phyloP scores from a whole-genome alignment of 2,329 filamentous ascomycete species.

The Cryphonectria radicalis region DNA sequence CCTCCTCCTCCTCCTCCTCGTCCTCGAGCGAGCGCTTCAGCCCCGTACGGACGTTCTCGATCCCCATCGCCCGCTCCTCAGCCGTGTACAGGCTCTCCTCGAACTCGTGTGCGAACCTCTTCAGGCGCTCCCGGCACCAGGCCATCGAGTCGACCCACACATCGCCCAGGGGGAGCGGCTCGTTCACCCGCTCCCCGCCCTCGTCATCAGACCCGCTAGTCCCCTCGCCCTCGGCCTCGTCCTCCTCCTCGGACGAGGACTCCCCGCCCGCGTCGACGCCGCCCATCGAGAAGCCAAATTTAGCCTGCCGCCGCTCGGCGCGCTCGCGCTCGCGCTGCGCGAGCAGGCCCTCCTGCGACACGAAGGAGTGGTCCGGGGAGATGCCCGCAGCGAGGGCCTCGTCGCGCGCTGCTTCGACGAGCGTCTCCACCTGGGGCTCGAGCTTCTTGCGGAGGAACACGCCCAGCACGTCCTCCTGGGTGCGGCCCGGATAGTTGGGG shows the following conservation, averaged over 20 bases:
- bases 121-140: constrained; percentile 39
- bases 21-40: constrained; percentile 61
- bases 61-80: constrained; percentile 68
- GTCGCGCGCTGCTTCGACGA: constrained; percentile 67
- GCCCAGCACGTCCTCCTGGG: constrained; percentile 67
- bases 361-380: constrained; percentile 35
- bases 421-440: constrained; percentile 76
- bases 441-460: constrained; percentile 82
- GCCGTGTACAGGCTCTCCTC: constrained; percentile 71
- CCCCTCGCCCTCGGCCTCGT: constrained; percentile 46
- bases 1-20: constrained; percentile 58
- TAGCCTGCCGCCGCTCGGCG: constrained; percentile 32
- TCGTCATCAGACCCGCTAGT: constrained; percentile 38
- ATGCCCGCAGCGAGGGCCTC: constrained; percentile 44
- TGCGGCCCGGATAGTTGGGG: constrained; percentile 73
- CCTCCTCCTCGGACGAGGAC: constrained; percentile 28
- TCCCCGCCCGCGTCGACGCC: constrained; percentile 32
- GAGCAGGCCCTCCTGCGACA: constrained; percentile 58
- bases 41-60: constrained; percentile 74
- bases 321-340: constrained; percentile 39
- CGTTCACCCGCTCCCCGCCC: constrained; percentile 43
- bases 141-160: constrained; percentile 43
- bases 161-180: constrained; percentile 42
- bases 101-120: constrained; percentile 48
- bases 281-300: constrained; percentile 43